These are phyloP conservation scores for Fusarium staphyleae DNA, from an alignment of 2,329 filamentous ascomycete species.

Conservation along the genomic window DNA sequence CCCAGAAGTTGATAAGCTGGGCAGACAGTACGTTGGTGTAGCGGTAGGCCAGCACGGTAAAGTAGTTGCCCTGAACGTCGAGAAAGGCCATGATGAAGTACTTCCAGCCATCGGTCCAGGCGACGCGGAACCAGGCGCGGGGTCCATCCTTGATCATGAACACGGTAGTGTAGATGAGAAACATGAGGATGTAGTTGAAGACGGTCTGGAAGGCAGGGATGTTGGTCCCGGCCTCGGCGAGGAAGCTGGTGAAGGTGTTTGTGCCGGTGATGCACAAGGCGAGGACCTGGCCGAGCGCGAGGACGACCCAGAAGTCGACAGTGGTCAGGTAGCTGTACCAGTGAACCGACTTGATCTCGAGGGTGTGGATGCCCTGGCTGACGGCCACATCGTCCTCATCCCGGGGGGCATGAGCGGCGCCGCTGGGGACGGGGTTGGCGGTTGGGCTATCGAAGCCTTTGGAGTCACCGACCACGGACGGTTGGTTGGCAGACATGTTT, in stretches of 20 bases:
- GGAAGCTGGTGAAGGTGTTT: slow-evolving; percentile 86
- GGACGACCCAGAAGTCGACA: slow-evolving; percentile 84
- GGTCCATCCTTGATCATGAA: slow-evolving; percentile 82
- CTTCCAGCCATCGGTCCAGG: slow-evolving; percentile 83
- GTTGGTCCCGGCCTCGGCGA: slow-evolving; percentile 70
- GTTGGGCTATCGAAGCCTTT: slow-evolving; percentile 34
- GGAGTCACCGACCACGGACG: slow-evolving; percentile 26
- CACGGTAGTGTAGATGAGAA: slow-evolving; percentile 79
- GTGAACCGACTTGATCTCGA: slow-evolving; percentile 60
- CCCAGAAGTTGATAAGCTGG: slow-evolving; percentile 98
- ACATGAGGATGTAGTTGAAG: slow-evolving; percentile 91
- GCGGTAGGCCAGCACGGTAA: slow-evolving; percentile 91
- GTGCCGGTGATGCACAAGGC: slow-evolving; percentile 90
- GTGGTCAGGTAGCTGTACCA: slow-evolving; percentile 83
- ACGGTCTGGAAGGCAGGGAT: slow-evolving; percentile 96
- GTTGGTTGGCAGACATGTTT: slow-evolving; percentile 24
- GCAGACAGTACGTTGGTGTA: slow-evolving; percentile 92
- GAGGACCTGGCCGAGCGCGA: slow-evolving; percentile 82
- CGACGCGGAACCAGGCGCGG: slow-evolving; percentile 69
- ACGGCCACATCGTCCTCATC: slow-evolving; percentile 49
- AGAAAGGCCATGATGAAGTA: slow-evolving; percentile 92
- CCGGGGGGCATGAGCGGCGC: slow-evolving; percentile 10
- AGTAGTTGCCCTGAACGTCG: slow-evolving; percentile 98
- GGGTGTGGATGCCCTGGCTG: slow-evolving; percentile 58
- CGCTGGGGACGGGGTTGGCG: slow-evolving; percentile 18